Evolutionary conservation across 2,329 filamentous ascomycete genomes (phyloP), one percentile per base, ranked within the genome.

Genomic region (Talaromyces rugulosus): DNA sequence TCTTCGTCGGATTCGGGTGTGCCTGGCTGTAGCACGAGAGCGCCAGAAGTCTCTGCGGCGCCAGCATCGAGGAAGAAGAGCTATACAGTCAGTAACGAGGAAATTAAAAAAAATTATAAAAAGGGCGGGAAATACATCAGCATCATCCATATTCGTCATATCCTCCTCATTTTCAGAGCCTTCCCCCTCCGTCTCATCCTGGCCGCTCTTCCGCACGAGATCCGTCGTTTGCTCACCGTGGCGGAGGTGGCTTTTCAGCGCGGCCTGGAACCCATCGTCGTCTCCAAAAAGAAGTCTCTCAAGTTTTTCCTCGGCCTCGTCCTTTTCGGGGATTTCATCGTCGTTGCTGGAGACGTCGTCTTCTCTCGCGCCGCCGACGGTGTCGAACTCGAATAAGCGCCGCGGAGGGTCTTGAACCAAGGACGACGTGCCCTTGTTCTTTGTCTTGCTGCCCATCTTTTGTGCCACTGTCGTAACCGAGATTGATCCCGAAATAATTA

Each of bases 251-350:
- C 78, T 70, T 78, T 89, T 89, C 58, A 98, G 79, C 50, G 89
- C 88, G 62, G 89, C 83, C 62, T 88, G 85, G 75, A 98, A 98
- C 36, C 88, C 90, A n/a, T 86, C 84, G 54, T 89, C 87, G 77
- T 96, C 90, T 60, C 95, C 95, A 65, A 99, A 90, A 3, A 99
- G 90, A 65, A 97, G 80, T 66, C 88, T 86, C 79, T 97, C 94
- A 33, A 97, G 85, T 73, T 94, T 91, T 71, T 89, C 87, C 74
- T 97, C 93, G 58, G 90, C 87, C 14, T 87, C 87, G 72, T 96
- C 92, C 73, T 94, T 95, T 57, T 90, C 88, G 60, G 80, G 70
- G 12, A 75, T 67, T 3, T 73, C 71, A 1, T 72, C 66, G 16
- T 62, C 59, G 16, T 62, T 57, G 42, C 63, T 68, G 1, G 66